A percentile compares a stretch with the other conserved stretches of the same genome.
Evolutionary conservation across 352 stramenopile genomes (phyloP).

Genomic region (Globisporangium heterothallicum): DNA sequence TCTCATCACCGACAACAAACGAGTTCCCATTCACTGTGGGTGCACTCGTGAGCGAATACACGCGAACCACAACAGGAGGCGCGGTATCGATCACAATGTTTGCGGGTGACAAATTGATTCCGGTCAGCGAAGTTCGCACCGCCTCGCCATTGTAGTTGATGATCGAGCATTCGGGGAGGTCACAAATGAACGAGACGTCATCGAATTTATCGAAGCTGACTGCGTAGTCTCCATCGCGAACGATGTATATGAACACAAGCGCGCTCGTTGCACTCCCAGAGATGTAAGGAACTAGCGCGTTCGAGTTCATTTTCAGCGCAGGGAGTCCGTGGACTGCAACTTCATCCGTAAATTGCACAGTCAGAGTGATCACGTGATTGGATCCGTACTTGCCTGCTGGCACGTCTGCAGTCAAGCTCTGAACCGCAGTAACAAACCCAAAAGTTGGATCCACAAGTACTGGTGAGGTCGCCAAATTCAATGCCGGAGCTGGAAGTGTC

Average conservation of each 20-base stretch:
- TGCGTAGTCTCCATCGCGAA: conserved; percentile 37
- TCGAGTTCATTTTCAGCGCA: conserved; percentile 57
- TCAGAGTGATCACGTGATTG: conserved; percentile 69
- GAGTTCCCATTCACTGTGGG: conserved; percentile 47
- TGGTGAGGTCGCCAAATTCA: conserved; percentile 33
- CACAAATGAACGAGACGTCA: conserved; percentile 43
- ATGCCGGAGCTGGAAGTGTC: conserved; percentile 32
- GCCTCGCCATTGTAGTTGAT: conserved; percentile 66
- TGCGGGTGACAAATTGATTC: conserved; percentile 33
- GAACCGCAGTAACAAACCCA: conserved; percentile 36
- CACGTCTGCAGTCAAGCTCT: conserved; percentile 40
- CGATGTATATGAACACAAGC: conserved; percentile 72
- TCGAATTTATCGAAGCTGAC: conserved; percentile 52
- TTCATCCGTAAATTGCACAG: conserved; percentile 70
- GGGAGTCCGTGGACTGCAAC: conserved; percentile 51
- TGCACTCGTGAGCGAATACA: conserved; percentile 53
- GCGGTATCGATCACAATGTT: conserved; percentile 59
- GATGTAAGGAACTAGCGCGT: conserved; percentile 48
- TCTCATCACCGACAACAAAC: conserved; percentile 76
- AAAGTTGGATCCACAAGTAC: conserved; percentile 47
- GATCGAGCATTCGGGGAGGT: conserved; percentile 33
- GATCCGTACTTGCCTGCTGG: conserved; percentile 49
- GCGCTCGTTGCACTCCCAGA: conserved; percentile 38
- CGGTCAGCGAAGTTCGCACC: conserved; percentile 30
- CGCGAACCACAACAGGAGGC: conserved; percentile 45